phyloP scores from a whole-genome alignment of 495 filamentous ascomycete species.

The Neurospora sp. region DNA sequence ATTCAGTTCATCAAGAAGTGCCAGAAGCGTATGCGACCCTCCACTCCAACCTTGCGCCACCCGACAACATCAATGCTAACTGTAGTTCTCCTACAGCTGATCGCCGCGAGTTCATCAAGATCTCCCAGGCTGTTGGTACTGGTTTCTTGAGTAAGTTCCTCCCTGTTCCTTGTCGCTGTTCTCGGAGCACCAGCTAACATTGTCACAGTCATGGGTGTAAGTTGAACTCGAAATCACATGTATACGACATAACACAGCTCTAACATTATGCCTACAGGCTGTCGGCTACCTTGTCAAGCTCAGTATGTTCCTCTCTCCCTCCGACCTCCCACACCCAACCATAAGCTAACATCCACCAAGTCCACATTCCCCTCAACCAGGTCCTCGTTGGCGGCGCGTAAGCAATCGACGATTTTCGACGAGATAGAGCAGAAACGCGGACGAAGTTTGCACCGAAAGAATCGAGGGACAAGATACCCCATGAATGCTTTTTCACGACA shows the following conservation, averaged over 20 bases:
- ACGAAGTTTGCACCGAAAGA: background rate
- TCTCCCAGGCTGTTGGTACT: constrained; percentile 90
- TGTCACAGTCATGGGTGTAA: constrained; percentile 18
- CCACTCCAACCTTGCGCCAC: background rate
- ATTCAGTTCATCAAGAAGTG: constrained; percentile 74
- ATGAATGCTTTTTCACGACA: background rate
- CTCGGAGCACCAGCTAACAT: constrained; percentile 1
- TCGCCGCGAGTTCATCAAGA: constrained; percentile 82
- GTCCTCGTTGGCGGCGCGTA: constrained; percentile 39
- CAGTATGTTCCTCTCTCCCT: constrained; percentile 38
- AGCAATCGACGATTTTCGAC: background rate
- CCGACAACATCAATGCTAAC: constrained; percentile 13
- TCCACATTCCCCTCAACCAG: constrained; percentile 35
- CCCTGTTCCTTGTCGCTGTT: background rate
- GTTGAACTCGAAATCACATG: background rate
- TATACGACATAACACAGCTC: background rate
- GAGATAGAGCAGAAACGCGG: background rate
- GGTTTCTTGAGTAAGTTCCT: constrained; percentile 24
- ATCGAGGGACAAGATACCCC: background rate
- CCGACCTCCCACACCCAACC: background rate
- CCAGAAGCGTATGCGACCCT: constrained; percentile 58
- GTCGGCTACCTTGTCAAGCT: constrained; percentile 94
- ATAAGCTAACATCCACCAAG: constrained; percentile 4
- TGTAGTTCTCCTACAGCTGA: constrained; percentile 40
- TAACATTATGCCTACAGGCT: background rate